Base-by-base conservation (phyloP, 1,284 basidiomycete genomes). In the Cutaneotrichosporon cutaneum region DNA sequence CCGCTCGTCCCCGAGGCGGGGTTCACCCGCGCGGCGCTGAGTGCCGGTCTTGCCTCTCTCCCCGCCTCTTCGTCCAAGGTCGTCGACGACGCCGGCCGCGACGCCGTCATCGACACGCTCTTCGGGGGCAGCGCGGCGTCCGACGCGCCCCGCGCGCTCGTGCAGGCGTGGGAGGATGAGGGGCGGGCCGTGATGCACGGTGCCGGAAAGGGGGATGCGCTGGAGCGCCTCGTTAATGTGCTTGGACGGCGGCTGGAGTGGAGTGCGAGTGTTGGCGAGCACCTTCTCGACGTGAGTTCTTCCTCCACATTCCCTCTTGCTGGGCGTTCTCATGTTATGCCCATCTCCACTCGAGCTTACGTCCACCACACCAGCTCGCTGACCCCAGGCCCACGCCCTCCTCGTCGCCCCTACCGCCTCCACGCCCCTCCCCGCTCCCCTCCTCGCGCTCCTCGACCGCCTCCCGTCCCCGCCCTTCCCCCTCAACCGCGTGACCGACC, bases 21-120 rank as follows among this genome's bases (percentile, higher is more conserved):
- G 5, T 78, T 78, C 68, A 74, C 75, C 11, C 73, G 73, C 11
- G 68, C 68, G 8, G 66, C 75, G 18, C 71, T 78, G 14, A 39
- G 65, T n/a, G 39, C 61, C 10, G 63, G 67, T 0, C 68, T 69
- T 10, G 68, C 56, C 8, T 59, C 65, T 1, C 60, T 72, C 1
- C 66, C 68, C 1, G 14, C 64, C 4, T 36, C 63, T 7, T 24
- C 55, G 13, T 54, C 55, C 16, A 44, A 42, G 22, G 52, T n/a
- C n/a, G 5, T 16, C 11, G 53, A 54, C 35, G 27, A 44, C 13
- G 53, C 35, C 22, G 53, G 26, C 21, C 42, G 47, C 30, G 65
- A 68, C 10, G 48, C 59, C 18, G 68, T 72, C 9, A 56, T 77
- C 51, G 76, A 78, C 59, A 73, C 71, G 8, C 22, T 78, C 45